Base-by-base conservation (phyloP, 306 rosid species). In the Acmispon strigosus region DNA sequence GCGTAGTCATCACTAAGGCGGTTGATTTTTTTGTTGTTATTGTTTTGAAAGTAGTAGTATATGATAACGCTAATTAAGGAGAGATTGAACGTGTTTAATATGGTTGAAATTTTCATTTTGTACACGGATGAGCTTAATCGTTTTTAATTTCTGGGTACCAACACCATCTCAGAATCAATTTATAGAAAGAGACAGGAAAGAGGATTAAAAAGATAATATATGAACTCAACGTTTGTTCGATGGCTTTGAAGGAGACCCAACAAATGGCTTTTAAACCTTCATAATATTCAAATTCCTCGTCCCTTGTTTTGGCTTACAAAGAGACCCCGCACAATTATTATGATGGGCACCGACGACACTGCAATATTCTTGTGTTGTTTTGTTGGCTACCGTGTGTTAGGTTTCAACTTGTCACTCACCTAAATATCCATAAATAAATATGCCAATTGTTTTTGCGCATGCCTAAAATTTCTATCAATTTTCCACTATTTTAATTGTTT, bases 271-370 rank as follows among this genome's bases (percentile, higher is more conserved):
- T 73, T 53, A 69, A 66, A 72, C 60, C 64, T 39, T 50, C 72
- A 60, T 41, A 67, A 76, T 73, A 74, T 68, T 61, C 11, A 69
- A 62, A 62, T 36, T 63, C 17, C 55, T 20, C 67, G 54, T 44
- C 61, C 20, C 17, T 16, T 5, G 18, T 75, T 34, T 55, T 55
- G 36, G 66, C 9, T 44, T 52, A 56, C 29, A 57, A 39, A 57
- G 10, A 53, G 73, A 55, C 76, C 80, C 80, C 66, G 67, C 69
- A 27, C 51, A 74, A 69, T 74, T 69, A 74, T 74, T 74, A 32
- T 74, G 56, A 69, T 80, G 62, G 50, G 51, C 80, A 80, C 84
- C 80, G 74, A 80, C 77, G 77, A 69, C 74, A 70, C 11, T 48
- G 77, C 58, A 47, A 75, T 67, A 75, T 74, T 74, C 83, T 62